Evolutionary conservation across 805 yeast species (phyloP), one percentile per base, ranked within the genome.

Genomic region (Candida xiaguanensis): DNA sequence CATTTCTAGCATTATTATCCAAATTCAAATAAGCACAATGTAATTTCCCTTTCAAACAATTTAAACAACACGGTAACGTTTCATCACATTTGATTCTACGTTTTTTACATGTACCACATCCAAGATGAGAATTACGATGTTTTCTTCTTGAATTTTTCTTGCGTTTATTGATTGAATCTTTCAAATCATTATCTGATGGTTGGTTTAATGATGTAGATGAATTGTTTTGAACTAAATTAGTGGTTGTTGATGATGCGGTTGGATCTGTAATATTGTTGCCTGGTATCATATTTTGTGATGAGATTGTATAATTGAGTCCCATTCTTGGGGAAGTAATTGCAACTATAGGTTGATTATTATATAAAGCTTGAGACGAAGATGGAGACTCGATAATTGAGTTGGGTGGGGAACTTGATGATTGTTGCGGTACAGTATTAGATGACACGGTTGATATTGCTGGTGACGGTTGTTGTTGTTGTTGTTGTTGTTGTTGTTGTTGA

Each of bases 101-200:
- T 41, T 69, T 72, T 38, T 74, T 74, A 47, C 78, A 74, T 16
- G 80, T 78, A 3, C 77, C 78, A 59, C 93, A 84, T n/a, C 93
- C 91, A 38, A 75, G 54, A 51, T 82, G 88, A 5, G 86, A 80
- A 60, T 82, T 82, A 42, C 81, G 66, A 57, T 82, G 88, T 43
- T 74, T 71, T 49, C 83, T 65, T 50, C 86, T 63, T 6, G 75
- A 66, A 52, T 63, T 66, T 53, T 68, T 70, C 55, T 61, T 66
- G 50, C 35, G 45, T 40, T 22, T 47, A 37, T 14, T 45, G 43
- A 40, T 36, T 34, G 24, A 30, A 22, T 38, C 36, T 26, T 44
- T 41, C 12, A 35, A 22, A 12, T 38, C 40, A 11, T 23, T 34
- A 24, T 34, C 36, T 11, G 36, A 34, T 6, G 35, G 34, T 11